Evolutionary conservation across 106 monocot genomes (phyloP).

Genomic region (Triglochin maritima): DNA sequence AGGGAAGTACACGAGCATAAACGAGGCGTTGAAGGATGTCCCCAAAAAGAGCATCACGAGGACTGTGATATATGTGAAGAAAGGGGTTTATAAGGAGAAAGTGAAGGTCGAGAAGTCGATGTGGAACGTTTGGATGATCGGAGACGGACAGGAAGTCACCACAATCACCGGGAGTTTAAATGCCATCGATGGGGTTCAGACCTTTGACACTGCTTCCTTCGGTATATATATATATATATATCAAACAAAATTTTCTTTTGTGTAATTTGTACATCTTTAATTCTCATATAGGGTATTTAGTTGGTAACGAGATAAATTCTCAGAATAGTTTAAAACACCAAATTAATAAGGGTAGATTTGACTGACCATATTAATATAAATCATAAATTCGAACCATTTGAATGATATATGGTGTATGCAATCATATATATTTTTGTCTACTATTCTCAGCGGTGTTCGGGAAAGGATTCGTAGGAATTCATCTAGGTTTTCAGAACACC

Average conservation of each 20-base stretch:
- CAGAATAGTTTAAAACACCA: background rate
- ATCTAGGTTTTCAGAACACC: slow-evolving; percentile 59
- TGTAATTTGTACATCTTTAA: background rate
- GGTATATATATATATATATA: slow-evolving; percentile 23
- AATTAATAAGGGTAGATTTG: background rate
- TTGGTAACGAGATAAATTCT: no score
- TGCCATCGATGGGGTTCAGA: slow-evolving; percentile 49
- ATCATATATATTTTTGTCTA: background rate
- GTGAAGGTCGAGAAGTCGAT: slow-evolving; percentile 68
- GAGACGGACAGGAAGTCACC: slow-evolving; percentile 52
- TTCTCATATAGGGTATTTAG: no score
- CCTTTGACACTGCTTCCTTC: slow-evolving; percentile 53
- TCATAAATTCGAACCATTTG: no score
- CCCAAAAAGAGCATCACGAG: slow-evolving; percentile 35
- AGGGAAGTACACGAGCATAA: slow-evolving; percentile 63
- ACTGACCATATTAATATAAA: no score
- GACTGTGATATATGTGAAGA: slow-evolving; percentile 61
- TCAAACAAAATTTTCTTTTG: no score
- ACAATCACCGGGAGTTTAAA: slow-evolving; percentile 48
- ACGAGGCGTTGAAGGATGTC: slow-evolving; percentile 38
- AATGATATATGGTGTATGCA: background rate
- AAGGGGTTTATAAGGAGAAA: slow-evolving; percentile 61
- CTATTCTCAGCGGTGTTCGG: slow-evolving; percentile 35
- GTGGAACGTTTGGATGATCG: slow-evolving; percentile 65
- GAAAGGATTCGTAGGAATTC: slow-evolving; percentile 53